Conservation (phyloP, 805 yeast species). For the Peterozyma xylosa region DNA sequence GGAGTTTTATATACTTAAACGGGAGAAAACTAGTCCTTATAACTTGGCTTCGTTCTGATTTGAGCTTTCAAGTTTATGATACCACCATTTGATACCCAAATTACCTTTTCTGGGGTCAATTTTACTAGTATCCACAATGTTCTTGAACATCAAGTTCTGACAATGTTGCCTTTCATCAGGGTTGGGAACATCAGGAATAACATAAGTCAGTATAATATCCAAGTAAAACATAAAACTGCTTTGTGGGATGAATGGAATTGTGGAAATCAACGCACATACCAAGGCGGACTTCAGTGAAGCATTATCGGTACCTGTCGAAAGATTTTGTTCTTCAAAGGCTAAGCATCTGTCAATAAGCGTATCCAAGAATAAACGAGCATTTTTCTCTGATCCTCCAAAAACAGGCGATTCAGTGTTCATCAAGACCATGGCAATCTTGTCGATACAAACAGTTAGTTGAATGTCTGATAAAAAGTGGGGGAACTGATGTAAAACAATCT, state of each 20-base stretch:
- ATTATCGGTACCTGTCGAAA: not conserved
- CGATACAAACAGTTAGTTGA: constrained; percentile 1
- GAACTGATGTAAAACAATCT: constrained; percentile 1
- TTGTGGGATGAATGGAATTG: constrained; percentile 46
- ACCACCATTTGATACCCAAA: constrained; percentile 60
- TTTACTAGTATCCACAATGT: constrained; percentile 41
- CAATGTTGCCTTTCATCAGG: constrained; percentile 30
- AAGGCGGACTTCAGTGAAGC: constrained; percentile 38
- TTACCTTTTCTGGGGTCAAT: constrained; percentile 49
- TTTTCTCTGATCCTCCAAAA: not conserved
- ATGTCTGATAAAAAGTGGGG: constrained; percentile 1
- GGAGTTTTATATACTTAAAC: no score
- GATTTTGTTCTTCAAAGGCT: not conserved
- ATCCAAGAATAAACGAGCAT: not conserved
- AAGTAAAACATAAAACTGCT: constrained; percentile 38
- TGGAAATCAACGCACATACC: constrained; percentile 35
- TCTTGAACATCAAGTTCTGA: constrained; percentile 39
- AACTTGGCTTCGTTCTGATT: not conserved
- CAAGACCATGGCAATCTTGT: not conserved
- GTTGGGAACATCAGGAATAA: constrained; percentile 18
- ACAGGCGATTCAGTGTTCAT: not conserved
- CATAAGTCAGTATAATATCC: constrained; percentile 27
- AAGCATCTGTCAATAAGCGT: not conserved
- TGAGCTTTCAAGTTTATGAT: constrained; percentile 22
- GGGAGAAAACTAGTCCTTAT: not conserved